phyloP scores from a whole-genome alignment of 2,329 filamentous ascomycete genomes.

The Myriangium duriaei region DNA sequence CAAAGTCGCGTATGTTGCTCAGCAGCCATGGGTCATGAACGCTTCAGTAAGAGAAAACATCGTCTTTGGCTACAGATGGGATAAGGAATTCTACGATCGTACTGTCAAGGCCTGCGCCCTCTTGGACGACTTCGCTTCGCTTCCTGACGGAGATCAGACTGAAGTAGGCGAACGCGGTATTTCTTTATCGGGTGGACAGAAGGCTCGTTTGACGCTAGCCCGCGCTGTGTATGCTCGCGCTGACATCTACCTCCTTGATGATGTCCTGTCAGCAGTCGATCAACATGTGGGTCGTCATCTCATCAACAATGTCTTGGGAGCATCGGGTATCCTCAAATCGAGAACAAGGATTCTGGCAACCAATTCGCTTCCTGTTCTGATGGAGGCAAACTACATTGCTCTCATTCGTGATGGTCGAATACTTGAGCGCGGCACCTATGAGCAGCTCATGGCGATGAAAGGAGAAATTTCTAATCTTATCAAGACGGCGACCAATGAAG shows the following conservation, averaged over 20 bases:
- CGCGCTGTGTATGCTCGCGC: slow-evolving; percentile 91
- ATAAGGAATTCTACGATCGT: slow-evolving; percentile 85
- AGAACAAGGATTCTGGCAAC: slow-evolving; percentile 92
- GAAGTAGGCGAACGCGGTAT: slow-evolving; percentile 95
- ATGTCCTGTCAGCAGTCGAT: slow-evolving; percentile 93
- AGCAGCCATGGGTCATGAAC: slow-evolving; percentile 94
- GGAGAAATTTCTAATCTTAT: slow-evolving; percentile 78
- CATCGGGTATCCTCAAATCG: slow-evolving; percentile 64
- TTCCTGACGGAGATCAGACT: slow-evolving; percentile 92
- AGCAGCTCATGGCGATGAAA: slow-evolving; percentile 85
- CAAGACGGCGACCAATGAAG: slow-evolving; percentile 53
- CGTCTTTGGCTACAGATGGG: slow-evolving; percentile 86
- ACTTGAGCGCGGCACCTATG: slow-evolving; percentile 78
- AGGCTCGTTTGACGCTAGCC: slow-evolving; percentile 81
- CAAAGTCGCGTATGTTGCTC: slow-evolving; percentile 78
- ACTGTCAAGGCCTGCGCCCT: slow-evolving; percentile 87
- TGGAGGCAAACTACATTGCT: slow-evolving; percentile 79
- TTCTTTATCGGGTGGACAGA: slow-evolving; percentile 89
- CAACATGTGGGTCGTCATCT: slow-evolving; percentile 92
- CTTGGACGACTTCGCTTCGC: slow-evolving; percentile 74
- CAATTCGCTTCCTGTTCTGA: slow-evolving; percentile 83
- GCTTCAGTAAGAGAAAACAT: slow-evolving; percentile 96
- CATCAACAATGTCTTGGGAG: slow-evolving; percentile 84
- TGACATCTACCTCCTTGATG: slow-evolving; percentile 92
- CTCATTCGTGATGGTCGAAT: slow-evolving; percentile 74